Evolutionary conservation across 2,329 filamentous ascomycete species (phyloP).

Genomic region (Aspergillus oerlinghausenensis): DNA sequence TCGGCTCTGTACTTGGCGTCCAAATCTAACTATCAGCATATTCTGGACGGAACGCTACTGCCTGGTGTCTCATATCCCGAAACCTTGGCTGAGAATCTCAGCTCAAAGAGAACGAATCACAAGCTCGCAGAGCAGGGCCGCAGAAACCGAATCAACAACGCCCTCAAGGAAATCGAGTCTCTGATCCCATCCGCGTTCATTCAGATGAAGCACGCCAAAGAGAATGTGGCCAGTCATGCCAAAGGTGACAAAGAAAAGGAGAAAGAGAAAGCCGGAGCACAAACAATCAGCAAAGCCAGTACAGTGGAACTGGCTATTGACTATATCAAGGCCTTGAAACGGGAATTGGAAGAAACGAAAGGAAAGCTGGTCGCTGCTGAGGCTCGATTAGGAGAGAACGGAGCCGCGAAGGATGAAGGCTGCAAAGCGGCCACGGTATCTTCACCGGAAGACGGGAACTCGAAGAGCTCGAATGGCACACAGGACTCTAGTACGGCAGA

Average conservation of each 20-base stretch:
- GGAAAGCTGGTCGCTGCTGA: constrained; percentile 62
- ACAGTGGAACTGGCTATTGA: constrained; percentile 97
- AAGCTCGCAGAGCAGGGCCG: constrained; percentile 97
- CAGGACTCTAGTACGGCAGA: background rate
- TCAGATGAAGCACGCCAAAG: constrained; percentile 40
- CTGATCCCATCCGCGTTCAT: constrained; percentile 62
- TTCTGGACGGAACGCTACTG: constrained; percentile 85
- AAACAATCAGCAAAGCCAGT: constrained; percentile 84
- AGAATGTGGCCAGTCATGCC: constrained; percentile 36
- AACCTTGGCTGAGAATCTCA: constrained; percentile 86
- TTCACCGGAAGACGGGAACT: constrained; percentile 1
- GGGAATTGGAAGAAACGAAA: constrained; percentile 64
- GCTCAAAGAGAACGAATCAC: constrained; percentile 93
- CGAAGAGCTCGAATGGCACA: background rate
- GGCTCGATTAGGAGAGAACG: constrained; percentile 46
- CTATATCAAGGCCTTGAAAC: constrained; percentile 82
- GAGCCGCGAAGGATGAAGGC: background rate
- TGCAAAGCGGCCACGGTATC: background rate
- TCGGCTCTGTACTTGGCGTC: constrained; percentile 76
- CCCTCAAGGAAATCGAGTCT: constrained; percentile 83
- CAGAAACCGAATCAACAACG: constrained; percentile 90
- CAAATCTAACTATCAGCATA: constrained; percentile 98
- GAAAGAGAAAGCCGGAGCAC: constrained; percentile 46
- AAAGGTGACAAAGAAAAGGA: constrained; percentile 40
- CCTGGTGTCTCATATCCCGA: constrained; percentile 88